Base-by-base conservation (phyloP, 2,329 filamentous ascomycete genomes). In the Colletotrichum coccodes region DNA sequence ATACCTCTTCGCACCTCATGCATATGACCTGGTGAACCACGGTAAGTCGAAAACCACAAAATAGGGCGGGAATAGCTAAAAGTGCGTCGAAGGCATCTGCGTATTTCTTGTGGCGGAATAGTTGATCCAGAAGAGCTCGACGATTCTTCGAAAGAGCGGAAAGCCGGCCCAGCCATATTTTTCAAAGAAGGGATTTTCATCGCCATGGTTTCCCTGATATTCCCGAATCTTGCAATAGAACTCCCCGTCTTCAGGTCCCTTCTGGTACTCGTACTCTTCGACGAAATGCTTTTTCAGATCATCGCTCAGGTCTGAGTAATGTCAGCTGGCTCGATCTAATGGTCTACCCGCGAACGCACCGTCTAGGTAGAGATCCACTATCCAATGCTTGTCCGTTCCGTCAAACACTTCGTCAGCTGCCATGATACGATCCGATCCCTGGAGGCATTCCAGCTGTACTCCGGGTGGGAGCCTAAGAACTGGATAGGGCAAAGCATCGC, bases 71-170 rank as follows among this genome's bases (percentile, higher is more conserved):
- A 21, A 58, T 16, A 58, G 54, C 54, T 6, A 58, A 32, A n/a
- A 58, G 54, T 21, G 28, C 18, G n/a, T 58, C 5, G 8, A 58
- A 44, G 38, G 38, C 26, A 32, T 58, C 54, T 3, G 7, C 18
- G 38, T 46, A 58, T 58, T 58, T 58, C 38, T 58, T 58, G 32
- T 58, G 11, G 54, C 38, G 11, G 36, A 58, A 58, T 8, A 58
- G 54, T 38, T 58, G 11, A 46, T 58, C 38, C 3, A 58, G 18
- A 38, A 58, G 54, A 32, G 44, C 7, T 58, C 5, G 3, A 32
- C 18, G 5, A 32, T 58, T 58, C 54, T 58, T 58, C 18, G 11
- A 58, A 32, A 58, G 54, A 58, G 54, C 26, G 21, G 54, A 28
- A n/a, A 58, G 54, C 36, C 38, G 38, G 16, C 54, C 54, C 16